Conservation (phyloP, 495 filamentous ascomycete genomes). For the Aspergillus avenaceus region DNA sequence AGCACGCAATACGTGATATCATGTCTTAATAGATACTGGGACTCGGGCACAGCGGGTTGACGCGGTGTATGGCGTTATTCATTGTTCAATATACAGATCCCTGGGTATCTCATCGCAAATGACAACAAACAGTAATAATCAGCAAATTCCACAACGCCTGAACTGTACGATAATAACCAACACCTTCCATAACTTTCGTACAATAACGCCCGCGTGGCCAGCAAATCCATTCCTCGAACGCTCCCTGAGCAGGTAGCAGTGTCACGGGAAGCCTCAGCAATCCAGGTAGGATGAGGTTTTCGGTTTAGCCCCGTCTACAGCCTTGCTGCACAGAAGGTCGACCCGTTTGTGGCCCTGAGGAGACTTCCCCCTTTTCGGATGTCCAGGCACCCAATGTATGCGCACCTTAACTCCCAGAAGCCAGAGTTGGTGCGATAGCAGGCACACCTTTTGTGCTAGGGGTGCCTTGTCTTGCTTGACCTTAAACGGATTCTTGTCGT, state of each 20-base stretch:
- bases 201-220: too few species aligned
- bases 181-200: too few species aligned
- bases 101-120: too few species aligned
- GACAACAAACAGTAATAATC: too few species aligned
- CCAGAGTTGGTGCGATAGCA: neutral
- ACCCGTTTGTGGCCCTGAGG: neutral
- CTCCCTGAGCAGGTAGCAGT: too few species aligned
- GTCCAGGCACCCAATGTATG: neutral
- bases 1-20: slow-evolving; percentile 4
- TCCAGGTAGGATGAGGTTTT: too few species aligned
- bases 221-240: too few species aligned
- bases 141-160: too few species aligned
- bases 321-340: neutral
- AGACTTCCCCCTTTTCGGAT: neutral
- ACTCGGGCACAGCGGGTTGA: slow-evolving; percentile 15
- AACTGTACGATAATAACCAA: too few species aligned
- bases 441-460: neutral
- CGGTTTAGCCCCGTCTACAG: too few species aligned
- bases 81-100: neutral
- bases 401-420: neutral
- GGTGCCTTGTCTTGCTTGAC: neutral
- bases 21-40: slow-evolving; percentile 8
- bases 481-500: neutral
- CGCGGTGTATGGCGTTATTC: slow-evolving; percentile 13
- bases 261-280: too few species aligned